Conservation (phyloP, 2,329 filamentous ascomycete genomes). For the Hypoxylon sp. region DNA sequence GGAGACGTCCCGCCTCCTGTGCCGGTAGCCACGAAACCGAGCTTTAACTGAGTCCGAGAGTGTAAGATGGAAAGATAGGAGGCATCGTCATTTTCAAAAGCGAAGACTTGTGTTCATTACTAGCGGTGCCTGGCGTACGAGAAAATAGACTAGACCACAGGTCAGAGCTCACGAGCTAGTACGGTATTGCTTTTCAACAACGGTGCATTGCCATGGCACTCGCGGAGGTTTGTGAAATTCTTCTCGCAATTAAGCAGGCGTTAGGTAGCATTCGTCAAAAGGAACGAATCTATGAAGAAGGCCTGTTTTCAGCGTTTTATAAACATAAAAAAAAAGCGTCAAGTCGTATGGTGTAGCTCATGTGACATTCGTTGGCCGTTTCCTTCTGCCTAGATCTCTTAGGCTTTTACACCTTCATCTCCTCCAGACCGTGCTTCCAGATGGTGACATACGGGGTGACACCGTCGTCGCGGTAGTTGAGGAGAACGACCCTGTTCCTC, state of each 20-base stretch:
- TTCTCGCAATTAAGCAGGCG: slow-evolving; percentile 23
- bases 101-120: background rate
- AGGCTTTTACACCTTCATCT: slow-evolving; percentile 84
- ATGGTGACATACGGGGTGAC: slow-evolving; percentile 85
- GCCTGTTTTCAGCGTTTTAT: slow-evolving; percentile 26
- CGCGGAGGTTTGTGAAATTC: slow-evolving; percentile 15
- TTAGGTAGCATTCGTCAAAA: slow-evolving; percentile 30
- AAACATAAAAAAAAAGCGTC: slow-evolving; percentile 32
- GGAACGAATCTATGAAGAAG: slow-evolving; percentile 36
- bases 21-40: slow-evolving; percentile 60
- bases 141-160: slow-evolving; percentile 4
- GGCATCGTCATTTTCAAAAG: background rate
- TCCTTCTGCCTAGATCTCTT: slow-evolving; percentile 1
- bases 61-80: background rate
- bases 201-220: background rate
- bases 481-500: slow-evolving; percentile 75
- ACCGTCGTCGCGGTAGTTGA: slow-evolving; percentile 98
- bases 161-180: slow-evolving; percentile 9
- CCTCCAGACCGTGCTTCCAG: slow-evolving; percentile 93
- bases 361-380: slow-evolving; percentile 28
- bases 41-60: slow-evolving; percentile 42
- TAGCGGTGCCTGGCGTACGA: background rate
- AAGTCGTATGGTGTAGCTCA: slow-evolving; percentile 30
- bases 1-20: slow-evolving; percentile 58
- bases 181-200: background rate